These are phyloP conservation scores for Microsporum ferrugineum DNA, from an alignment of 2,329 filamentous ascomycete species.

Conservation along the genomic window DNA sequence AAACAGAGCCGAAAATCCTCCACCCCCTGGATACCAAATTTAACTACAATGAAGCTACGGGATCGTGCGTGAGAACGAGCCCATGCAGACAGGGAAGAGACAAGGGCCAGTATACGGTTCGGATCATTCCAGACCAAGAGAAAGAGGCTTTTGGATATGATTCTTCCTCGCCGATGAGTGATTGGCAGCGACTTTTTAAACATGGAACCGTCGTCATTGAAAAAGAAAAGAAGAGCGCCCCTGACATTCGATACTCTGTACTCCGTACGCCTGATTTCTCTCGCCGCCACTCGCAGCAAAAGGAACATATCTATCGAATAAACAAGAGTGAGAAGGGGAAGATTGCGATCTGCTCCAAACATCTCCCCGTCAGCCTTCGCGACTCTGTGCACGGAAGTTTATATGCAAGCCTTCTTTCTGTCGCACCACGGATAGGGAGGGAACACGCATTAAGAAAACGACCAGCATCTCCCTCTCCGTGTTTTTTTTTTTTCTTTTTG, in stretches of 20 bases:
- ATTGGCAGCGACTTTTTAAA: not conserved
- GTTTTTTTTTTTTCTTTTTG: too few relatives aligned
- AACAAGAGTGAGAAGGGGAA: too few relatives aligned
- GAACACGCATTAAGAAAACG: not conserved
- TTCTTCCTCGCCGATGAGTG: too few relatives aligned
- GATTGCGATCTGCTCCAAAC: not conserved
- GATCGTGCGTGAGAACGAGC: not conserved
- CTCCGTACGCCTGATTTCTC: not conserved
- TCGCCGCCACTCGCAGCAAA: not conserved
- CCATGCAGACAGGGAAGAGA: not conserved
- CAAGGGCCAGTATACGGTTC: not conserved
- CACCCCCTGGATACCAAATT: not conserved
- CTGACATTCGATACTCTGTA: conserved; percentile 5
- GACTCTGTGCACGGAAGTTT: too few relatives aligned
- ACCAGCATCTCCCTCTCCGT: not conserved
- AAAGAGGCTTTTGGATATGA: too few relatives aligned
- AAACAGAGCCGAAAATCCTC: not conserved
- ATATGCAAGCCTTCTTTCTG: not conserved
- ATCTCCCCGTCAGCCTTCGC: not conserved
- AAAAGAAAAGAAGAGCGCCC: not conserved
- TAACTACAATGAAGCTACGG: not conserved
- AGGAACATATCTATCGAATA: too few relatives aligned
- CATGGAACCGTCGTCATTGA: not conserved
- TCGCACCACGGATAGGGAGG: not conserved
- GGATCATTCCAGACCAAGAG: not conserved